Percentiles rank a stretch among this genome's conserved stretches.
Evolutionary conservation across 2,329 filamentous ascomycete genomes (phyloP).

Genomic region (Penicillium sp.): DNA sequence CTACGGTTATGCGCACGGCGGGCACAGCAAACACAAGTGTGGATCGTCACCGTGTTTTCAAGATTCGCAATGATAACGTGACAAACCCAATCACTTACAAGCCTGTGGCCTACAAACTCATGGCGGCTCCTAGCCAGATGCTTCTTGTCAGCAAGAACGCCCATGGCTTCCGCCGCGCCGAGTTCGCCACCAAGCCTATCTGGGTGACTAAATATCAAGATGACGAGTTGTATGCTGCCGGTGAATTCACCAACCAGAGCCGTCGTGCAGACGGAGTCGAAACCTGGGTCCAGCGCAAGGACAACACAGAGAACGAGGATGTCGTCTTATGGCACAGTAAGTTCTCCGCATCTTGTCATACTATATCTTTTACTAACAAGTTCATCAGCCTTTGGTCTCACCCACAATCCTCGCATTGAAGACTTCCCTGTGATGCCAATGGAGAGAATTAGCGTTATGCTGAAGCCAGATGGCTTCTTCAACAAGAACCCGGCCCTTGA

Average conservation of each 20-base stretch:
- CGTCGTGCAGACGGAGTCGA: constrained; percentile 57
- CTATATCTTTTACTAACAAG: constrained; percentile 11
- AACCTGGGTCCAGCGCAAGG: constrained; percentile 52
- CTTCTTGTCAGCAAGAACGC: constrained; percentile 54
- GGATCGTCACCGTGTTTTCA: constrained; percentile 56
- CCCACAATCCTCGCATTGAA: constrained; percentile 65
- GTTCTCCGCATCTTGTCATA: constrained; percentile 36
- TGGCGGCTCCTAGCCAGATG: constrained; percentile 59
- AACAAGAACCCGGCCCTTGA: constrained; percentile 54
- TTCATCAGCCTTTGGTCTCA: constrained; percentile 53
- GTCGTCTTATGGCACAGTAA: constrained; percentile 44
- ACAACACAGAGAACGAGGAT: constrained; percentile 52
- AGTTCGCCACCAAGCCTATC: constrained; percentile 58
- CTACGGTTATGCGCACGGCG: constrained; percentile 51
- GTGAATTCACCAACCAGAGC: constrained; percentile 60
- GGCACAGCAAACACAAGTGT: constrained; percentile 52
- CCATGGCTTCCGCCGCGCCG: constrained; percentile 53
- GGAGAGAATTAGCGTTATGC: constrained; percentile 53
- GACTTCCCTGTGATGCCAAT: constrained; percentile 71
- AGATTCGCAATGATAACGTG: constrained; percentile 57
- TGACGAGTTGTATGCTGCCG: constrained; percentile 55
- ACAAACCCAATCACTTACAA: constrained; percentile 58
- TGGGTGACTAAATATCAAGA: constrained; percentile 59
- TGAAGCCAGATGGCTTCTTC: constrained; percentile 56
- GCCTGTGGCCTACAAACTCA: constrained; percentile 59